Evolutionary conservation across 495 filamentous ascomycete genomes (phyloP), one percentile per base, ranked within the genome.

Genomic region (Gamarada debralockiae): DNA sequence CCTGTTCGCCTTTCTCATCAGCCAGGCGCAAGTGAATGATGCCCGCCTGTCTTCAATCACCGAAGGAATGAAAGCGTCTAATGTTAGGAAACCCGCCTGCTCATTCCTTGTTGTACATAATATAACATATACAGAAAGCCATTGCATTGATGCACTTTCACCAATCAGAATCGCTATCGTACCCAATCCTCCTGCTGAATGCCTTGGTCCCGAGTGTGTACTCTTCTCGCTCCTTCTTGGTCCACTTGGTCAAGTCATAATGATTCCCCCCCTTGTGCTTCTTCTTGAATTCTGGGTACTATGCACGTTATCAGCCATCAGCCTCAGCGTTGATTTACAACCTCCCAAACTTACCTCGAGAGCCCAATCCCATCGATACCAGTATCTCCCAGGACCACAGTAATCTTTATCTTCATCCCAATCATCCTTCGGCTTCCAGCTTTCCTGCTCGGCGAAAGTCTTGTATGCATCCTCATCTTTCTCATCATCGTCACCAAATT

Each of bases 201-300:
- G 42, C 42, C 25, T 45, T 27, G 42, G 20, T 25, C n/a, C 23
- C 42, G n/a, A 45, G 42, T 10, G 42, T 45, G 29, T 34, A 34
- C 29, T 7, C 29, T 14, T 34, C 29, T 48, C 6, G 3, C 2
- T 23, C 21, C 15, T 45, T 23, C 48, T 52, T 47, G 48, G 39
- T 51, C 48, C 23, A 23, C 24, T 52, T 57, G n/a, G 38, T 51
- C 20, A 52, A 25, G 20, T 52, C 42, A 20, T 57, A 52, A 9
- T 52, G 18, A 23, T 20, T 52, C 29, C 54, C 54, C 8, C 54
- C 54, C 14, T 4, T 2, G 20, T 52, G 54, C 9, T 48, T 21
- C 17, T 41, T 39, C 25, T 46, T 9, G 54, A 57, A 57, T n/a
- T 39, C 14, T 18, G 9, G 12, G 10, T 47, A 51, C 47, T 57